These are phyloP conservation scores for Oryza glaberrima DNA, from an alignment of 176 grass and related monocot genomes.

Conservation along the genomic window DNA sequence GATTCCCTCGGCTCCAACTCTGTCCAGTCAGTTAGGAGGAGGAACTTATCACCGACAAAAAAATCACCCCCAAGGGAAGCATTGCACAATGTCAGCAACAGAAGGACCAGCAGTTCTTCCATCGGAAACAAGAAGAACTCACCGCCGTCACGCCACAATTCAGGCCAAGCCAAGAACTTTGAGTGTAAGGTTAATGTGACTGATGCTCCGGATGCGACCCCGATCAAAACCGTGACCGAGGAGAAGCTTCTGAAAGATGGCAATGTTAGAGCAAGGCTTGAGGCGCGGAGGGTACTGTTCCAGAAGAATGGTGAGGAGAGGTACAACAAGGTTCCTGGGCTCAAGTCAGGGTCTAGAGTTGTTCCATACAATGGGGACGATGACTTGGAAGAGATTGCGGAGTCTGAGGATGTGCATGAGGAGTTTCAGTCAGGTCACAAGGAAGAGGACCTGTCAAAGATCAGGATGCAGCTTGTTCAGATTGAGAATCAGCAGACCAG, in stretches of 20 bases:
- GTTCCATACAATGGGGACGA: constrained; percentile 65
- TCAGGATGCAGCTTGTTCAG: constrained; percentile 91
- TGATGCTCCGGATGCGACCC: constrained; percentile 44
- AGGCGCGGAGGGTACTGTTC: constrained; percentile 63
- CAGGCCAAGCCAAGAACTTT: constrained; percentile 33
- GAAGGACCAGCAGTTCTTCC: constrained; percentile 39
- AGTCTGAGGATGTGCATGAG: constrained; percentile 45
- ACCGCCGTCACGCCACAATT: constrained; percentile 19
- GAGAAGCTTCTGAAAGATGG: constrained; percentile 60
- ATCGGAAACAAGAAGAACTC: constrained; percentile 53
- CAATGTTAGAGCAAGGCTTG: constrained; percentile 67
- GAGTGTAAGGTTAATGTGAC: constrained; percentile 56
- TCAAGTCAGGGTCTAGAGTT: constrained; percentile 73
- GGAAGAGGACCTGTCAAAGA: constrained; percentile 72
- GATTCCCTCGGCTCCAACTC: constrained; percentile 55
- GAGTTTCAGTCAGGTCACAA: constrained; percentile 57
- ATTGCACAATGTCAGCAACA: constrained; percentile 29
- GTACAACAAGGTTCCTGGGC: constrained; percentile 52
- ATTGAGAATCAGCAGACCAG: constrained; percentile 93
- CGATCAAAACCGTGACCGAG: constrained; percentile 62
- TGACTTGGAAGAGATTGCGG: constrained; percentile 42
- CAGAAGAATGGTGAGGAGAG: constrained; percentile 70
- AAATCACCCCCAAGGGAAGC: constrained; percentile 49
- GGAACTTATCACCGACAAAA: constrained; percentile 47
- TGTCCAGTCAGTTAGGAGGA: constrained; percentile 49